phyloP scores from a whole-genome alignment of 352 stramenopile species.

The Phytopythium mirpurense region DNA sequence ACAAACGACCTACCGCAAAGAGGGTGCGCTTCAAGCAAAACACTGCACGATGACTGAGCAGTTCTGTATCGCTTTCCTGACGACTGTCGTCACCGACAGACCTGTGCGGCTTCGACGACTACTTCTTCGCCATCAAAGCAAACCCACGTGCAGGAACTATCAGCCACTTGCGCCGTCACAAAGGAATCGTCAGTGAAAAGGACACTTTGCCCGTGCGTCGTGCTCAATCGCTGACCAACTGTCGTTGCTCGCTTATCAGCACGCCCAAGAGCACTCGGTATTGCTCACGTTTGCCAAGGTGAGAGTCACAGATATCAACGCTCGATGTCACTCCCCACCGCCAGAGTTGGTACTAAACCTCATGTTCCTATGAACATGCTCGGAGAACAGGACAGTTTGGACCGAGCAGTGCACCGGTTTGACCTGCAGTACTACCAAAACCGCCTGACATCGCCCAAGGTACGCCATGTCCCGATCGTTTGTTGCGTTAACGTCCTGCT shows the following conservation, averaged over 20 bases:
- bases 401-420: slow-evolving; percentile 21
- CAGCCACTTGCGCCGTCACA: slow-evolving; percentile 14
- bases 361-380: too few relatives aligned
- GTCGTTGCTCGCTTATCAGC: slow-evolving; percentile 4
- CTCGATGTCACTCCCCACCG: too few relatives aligned
- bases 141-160: not conserved
- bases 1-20: slow-evolving; percentile 44
- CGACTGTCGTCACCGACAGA: slow-evolving; percentile 15
- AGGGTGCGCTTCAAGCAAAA: slow-evolving; percentile 19
- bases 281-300: slow-evolving; percentile 23
- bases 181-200: slow-evolving; percentile 26
- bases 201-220: not conserved
- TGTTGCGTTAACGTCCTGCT: not conserved
- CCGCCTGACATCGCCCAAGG: slow-evolving; percentile 6
- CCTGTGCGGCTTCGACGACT: slow-evolving; percentile 56
- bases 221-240: not conserved
- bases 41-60: not conserved
- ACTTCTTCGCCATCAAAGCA: slow-evolving; percentile 17
- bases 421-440: slow-evolving; percentile 24
- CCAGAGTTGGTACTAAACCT: too few relatives aligned
- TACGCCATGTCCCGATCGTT: too few relatives aligned
- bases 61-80: not conserved
- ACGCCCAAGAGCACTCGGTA: slow-evolving; percentile 17
- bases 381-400: slow-evolving; percentile 17
- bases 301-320: not conserved